Percentiles rank a stretch among this genome's conserved stretches.
phyloP scores from a whole-genome alignment of 208 protist genomes.

The Phytomonas sp. region DNA sequence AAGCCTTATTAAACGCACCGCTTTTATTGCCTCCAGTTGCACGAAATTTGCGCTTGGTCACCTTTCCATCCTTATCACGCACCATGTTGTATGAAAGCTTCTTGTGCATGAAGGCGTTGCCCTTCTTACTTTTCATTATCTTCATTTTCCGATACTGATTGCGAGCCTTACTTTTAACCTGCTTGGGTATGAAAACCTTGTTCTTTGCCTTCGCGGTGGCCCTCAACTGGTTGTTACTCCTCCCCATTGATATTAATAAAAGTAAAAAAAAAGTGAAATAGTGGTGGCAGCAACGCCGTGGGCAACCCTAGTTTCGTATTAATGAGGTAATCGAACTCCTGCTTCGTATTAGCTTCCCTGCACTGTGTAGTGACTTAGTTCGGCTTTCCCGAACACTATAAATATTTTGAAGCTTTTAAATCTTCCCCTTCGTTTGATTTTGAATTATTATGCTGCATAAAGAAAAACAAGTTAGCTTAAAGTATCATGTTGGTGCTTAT shows the following conservation, averaged over 20 bases:
- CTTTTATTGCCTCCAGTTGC: slow-evolving; percentile 74
- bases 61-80: slow-evolving; percentile 40
- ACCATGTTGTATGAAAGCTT: slow-evolving; percentile 78
- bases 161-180: slow-evolving; percentile 73
- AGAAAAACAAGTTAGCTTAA: neutral
- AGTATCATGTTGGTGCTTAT: neutral
- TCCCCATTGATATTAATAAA: slow-evolving; percentile 36
- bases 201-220: slow-evolving; percentile 50
- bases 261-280: neutral
- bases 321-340: neutral
- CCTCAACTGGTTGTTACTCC: slow-evolving; percentile 81
- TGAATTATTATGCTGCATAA: neutral
- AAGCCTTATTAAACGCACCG: slow-evolving; percentile 64
- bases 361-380: neutral
- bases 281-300: neutral
- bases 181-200: slow-evolving; percentile 61
- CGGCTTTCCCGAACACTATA: neutral
- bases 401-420: neutral
- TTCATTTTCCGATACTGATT: slow-evolving; percentile 58
- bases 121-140: slow-evolving; percentile 30
- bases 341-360: neutral
- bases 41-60: slow-evolving; percentile 62
- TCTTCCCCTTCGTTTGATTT: neutral
- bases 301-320: neutral
- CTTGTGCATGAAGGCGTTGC: slow-evolving; percentile 23